These are phyloP conservation scores for Eutrema salsugineum DNA, from an alignment of 441 rosid genomes.

Conservation along the genomic window DNA sequence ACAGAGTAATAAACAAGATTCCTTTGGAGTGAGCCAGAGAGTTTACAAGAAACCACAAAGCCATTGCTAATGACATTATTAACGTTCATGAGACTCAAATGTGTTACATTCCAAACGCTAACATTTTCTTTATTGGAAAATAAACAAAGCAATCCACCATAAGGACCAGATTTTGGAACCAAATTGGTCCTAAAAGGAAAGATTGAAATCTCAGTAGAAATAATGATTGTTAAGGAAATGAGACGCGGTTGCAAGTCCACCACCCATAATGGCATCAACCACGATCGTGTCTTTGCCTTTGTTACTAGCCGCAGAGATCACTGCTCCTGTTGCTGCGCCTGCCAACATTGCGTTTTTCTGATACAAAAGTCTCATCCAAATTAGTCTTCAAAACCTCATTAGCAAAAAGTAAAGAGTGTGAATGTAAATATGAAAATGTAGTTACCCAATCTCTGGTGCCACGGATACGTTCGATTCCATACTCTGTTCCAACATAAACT, in stretches of 20 bases:
- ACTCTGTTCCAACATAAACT: slow-evolving; percentile 66
- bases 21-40: background rate
- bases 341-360: slow-evolving; percentile 83
- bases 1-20: background rate
- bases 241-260: slow-evolving; percentile 74
- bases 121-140: slow-evolving; percentile 10
- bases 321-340: slow-evolving; percentile 68
- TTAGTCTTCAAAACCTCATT: background rate
- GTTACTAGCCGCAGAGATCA: slow-evolving; percentile 50
- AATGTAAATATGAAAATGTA: background rate
- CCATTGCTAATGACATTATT: background rate
- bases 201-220: slow-evolving; percentile 29
- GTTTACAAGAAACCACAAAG: background rate
- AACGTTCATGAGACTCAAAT: slow-evolving; percentile 8
- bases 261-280: slow-evolving; percentile 62
- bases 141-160: slow-evolving; percentile 10
- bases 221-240: slow-evolving; percentile 50
- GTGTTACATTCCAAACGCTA: background rate
- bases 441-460: slow-evolving; percentile 77
- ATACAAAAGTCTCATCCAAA: background rate
- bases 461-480: slow-evolving; percentile 62
- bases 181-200: background rate
- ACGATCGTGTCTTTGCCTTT: slow-evolving; percentile 48
- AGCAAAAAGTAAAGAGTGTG: background rate
- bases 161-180: background rate